Evolutionary conservation across 306 rosid genomes (phyloP).

Genomic region (Vigna radiata): DNA sequence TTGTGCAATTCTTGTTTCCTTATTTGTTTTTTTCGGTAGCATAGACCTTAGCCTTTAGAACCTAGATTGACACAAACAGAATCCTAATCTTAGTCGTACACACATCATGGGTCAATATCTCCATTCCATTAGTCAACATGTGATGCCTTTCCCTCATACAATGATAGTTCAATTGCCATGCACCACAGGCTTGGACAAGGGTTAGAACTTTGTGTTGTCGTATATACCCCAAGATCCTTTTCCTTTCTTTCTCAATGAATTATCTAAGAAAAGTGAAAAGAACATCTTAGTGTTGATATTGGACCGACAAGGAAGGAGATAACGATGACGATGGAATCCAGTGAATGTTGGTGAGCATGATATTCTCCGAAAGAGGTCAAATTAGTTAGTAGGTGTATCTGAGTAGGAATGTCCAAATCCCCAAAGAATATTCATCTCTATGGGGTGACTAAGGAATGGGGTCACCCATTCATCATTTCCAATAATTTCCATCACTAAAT

Average conservation of each 20-base stretch:
- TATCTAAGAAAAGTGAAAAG: slow-evolving; percentile 11
- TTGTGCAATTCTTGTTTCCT: slow-evolving; percentile 5
- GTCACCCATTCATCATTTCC: not conserved
- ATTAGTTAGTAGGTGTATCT: not conserved
- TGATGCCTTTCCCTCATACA: not conserved
- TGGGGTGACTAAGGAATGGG: not conserved
- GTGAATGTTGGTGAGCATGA: slow-evolving; percentile 9
- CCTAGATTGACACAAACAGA: slow-evolving; percentile 14
- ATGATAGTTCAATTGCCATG: slow-evolving; percentile 7
- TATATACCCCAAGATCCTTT: slow-evolving; percentile 18
- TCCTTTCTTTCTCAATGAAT: not conserved
- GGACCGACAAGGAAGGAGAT: slow-evolving; percentile 1
- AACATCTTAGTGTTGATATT: not conserved
- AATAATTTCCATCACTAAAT: not conserved
- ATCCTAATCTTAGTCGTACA: slow-evolving; percentile 16
- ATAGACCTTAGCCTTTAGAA: slow-evolving; percentile 16
- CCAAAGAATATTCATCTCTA: slow-evolving; percentile 1
- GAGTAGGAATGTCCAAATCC: not conserved
- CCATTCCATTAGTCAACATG: slow-evolving; percentile 9
- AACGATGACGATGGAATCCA: slow-evolving; percentile 8
- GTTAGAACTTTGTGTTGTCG: not conserved
- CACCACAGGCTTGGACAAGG: not conserved
- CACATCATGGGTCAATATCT: not conserved
- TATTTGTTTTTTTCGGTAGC: not conserved
- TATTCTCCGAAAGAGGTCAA: not conserved